phyloP scores from a whole-genome alignment of 345 rosid genomes.

The Physaria fendleri region DNA sequence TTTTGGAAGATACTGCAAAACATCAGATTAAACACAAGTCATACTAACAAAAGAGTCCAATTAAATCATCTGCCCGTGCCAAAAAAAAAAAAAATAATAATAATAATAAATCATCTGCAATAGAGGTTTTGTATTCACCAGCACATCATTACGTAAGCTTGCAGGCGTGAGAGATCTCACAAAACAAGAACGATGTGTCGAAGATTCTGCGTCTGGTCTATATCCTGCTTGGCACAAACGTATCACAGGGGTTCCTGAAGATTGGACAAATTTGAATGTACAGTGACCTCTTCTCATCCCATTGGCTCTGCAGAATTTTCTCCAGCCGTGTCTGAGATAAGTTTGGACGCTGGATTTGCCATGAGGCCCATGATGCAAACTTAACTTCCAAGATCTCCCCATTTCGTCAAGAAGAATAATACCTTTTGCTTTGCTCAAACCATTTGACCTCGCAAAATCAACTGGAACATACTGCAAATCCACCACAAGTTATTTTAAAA shows the following conservation, averaged over 20 bases:
- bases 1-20: conserved; percentile 23
- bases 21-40: background rate
- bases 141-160: background rate
- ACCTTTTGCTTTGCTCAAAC: background rate
- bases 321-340: conserved; percentile 21
- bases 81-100: no score
- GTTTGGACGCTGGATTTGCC: background rate
- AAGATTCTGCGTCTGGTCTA: background rate
- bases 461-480: conserved; percentile 18
- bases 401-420: conserved; percentile 8
- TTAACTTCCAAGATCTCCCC: conserved; percentile 26
- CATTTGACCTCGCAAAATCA: conserved; percentile 13
- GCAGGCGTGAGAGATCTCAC: conserved; percentile 10
- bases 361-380: background rate
- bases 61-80: no score
- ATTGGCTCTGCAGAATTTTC: conserved; percentile 17
- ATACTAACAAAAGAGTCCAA: background rate
- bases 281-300: background rate
- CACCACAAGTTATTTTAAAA: background rate
- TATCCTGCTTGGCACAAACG: conserved; percentile 3
- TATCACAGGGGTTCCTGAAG: background rate
- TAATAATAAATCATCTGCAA: no score
- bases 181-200: background rate
- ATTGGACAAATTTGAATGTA: conserved; percentile 9
- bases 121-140: background rate